A percentile compares a stretch with the other conserved stretches of the same genome.
Conservation (phyloP, 768 basidiomycete genomes). For the Tricholomella constricta region DNA sequence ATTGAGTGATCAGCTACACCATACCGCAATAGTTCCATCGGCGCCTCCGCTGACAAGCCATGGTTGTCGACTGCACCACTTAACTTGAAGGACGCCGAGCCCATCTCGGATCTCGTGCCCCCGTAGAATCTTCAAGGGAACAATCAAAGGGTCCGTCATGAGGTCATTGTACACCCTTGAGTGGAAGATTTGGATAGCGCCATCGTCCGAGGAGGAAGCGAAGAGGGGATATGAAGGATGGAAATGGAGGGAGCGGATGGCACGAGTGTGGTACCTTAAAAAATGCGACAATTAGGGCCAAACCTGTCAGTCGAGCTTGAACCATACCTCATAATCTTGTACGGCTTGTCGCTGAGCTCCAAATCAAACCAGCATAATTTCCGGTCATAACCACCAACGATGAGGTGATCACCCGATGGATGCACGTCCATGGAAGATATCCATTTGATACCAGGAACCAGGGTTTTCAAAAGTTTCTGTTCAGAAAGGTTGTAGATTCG, state of each 20-base stretch:
- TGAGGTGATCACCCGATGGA: slow-evolving; percentile 92
- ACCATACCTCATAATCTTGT: slow-evolving; percentile 87
- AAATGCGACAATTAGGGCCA: slow-evolving; percentile 6
- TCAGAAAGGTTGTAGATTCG: slow-evolving; percentile 93
- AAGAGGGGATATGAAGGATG: slow-evolving; percentile 95
- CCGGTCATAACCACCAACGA: slow-evolving; percentile 96
- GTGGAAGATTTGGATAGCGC: slow-evolving; percentile 97
- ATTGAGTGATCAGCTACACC: slow-evolving; percentile 66
- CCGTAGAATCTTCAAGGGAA: slow-evolving; percentile 92
- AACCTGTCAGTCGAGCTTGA: slow-evolving; percentile 10
- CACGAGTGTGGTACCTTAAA: slow-evolving; percentile 86
- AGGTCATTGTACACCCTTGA: slow-evolving; percentile 92
- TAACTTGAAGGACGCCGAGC: slow-evolving; percentile 87
- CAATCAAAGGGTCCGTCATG: slow-evolving; percentile 96
- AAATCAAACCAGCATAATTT: slow-evolving; percentile 99
- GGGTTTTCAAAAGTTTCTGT: slow-evolving; percentile 92
- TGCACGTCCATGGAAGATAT: slow-evolving; percentile 98
- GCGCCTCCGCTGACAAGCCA: slow-evolving; percentile 94
- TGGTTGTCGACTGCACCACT: slow-evolving; percentile 87
- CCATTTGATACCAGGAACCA: slow-evolving; percentile 94
- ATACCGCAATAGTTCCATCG: slow-evolving; percentile 85
- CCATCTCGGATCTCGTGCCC: slow-evolving; percentile 88
- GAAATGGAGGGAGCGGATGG: slow-evolving; percentile 91
- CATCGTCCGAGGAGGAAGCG: slow-evolving; percentile 95
- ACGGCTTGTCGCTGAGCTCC: slow-evolving; percentile 94